phyloP scores from a whole-genome alignment of 2,329 filamentous ascomycete species.

The Microascus cirrosus region DNA sequence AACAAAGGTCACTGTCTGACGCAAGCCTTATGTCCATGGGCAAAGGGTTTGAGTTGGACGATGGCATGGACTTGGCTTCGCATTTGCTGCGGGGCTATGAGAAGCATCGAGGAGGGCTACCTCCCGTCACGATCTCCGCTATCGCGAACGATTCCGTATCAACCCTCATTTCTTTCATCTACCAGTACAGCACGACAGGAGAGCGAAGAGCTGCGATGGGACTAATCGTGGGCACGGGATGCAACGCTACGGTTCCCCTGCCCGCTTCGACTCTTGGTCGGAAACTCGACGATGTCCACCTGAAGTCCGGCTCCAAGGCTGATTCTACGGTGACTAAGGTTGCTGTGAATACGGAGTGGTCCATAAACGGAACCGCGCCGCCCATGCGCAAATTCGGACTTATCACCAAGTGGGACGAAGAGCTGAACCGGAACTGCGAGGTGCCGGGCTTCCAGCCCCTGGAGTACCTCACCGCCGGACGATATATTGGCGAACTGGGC shows the following conservation, averaged over 20 bases:
- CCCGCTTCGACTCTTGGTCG: conserved; percentile 48
- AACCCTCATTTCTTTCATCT: conserved; percentile 67
- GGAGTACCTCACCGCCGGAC: conserved; percentile 74
- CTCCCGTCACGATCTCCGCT: conserved; percentile 58
- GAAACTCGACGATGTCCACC: conserved; percentile 18
- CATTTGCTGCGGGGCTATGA: conserved; percentile 49
- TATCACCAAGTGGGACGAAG: conserved; percentile 59
- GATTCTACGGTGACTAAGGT: conserved; percentile 42
- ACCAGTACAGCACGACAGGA: conserved; percentile 49
- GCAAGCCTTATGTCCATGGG: conserved; percentile 59
- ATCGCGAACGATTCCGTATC: conserved; percentile 77
- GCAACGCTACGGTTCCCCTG: conserved; percentile 70
- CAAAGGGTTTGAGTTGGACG: conserved; percentile 55
- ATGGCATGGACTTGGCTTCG: conserved; percentile 48
- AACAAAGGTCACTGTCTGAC: conserved; percentile 49
- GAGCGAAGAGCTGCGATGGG: conserved; percentile 64
- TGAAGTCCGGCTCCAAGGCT: conserved; percentile 14
- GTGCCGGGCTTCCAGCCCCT: conserved; percentile 69
- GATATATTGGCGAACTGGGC: conserved; percentile 68
- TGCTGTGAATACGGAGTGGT: conserved; percentile 77
- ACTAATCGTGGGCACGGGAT: conserved; percentile 70
- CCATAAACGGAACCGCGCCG: conserved; percentile 62
- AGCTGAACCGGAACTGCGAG: conserved; percentile 56
- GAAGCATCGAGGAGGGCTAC: conserved; percentile 38
- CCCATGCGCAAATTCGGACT: conserved; percentile 53